A percentile compares a stretch with the other conserved stretches of the same genome.
These are phyloP conservation scores for Kazachstania kunashirensis DNA, from an alignment of 805 yeast species.

Conservation along the genomic window DNA sequence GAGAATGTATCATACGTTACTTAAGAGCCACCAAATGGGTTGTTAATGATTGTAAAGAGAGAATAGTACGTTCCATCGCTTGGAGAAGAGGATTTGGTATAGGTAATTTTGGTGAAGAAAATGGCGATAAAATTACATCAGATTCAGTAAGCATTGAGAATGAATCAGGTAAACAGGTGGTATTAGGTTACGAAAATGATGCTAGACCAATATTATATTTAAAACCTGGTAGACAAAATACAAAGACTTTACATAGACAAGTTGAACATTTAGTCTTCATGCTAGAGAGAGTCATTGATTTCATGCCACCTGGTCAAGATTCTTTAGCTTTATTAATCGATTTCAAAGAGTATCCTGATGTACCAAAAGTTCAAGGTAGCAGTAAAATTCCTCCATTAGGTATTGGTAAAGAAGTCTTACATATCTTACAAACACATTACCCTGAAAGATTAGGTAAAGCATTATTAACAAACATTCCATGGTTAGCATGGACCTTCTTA, in stretches of 20 bases:
- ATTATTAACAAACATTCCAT: slow-evolving; percentile 82
- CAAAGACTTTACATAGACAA: slow-evolving; percentile 80
- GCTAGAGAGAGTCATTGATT: slow-evolving; percentile 87
- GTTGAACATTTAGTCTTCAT: slow-evolving; percentile 92
- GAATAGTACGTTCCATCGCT: slow-evolving; percentile 67
- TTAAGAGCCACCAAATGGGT: slow-evolving; percentile 92
- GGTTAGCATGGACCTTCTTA: slow-evolving; percentile 86
- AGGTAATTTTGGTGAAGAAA: slow-evolving; percentile 35
- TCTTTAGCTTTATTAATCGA: slow-evolving; percentile 85
- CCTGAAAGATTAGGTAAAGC: slow-evolving; percentile 96
- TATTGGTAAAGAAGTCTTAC: slow-evolving; percentile 84
- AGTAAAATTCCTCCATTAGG: slow-evolving; percentile 81
- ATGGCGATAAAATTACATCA: slow-evolving; percentile 42
- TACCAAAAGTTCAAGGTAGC: slow-evolving; percentile 43
- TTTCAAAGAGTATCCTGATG: slow-evolving; percentile 62
- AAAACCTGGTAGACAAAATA: slow-evolving; percentile 92
- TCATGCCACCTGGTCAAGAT: slow-evolving; percentile 96
- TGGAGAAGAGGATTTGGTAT: slow-evolving; percentile 96
- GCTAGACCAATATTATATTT: slow-evolving; percentile 86
- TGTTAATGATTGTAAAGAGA: slow-evolving; percentile 53
- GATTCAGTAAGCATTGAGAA: slow-evolving; percentile 55
- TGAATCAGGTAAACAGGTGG: slow-evolving; percentile 86
- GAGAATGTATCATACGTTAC: slow-evolving; percentile 85
- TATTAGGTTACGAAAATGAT: slow-evolving; percentile 83
- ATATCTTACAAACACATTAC: slow-evolving; percentile 91